A percentile compares a stretch with the other conserved stretches of the same genome.
These are phyloP conservation scores for Lasiodiplodia sp. DNA, from an alignment of 2,329 filamentous ascomycete species.

Conservation along the genomic window DNA sequence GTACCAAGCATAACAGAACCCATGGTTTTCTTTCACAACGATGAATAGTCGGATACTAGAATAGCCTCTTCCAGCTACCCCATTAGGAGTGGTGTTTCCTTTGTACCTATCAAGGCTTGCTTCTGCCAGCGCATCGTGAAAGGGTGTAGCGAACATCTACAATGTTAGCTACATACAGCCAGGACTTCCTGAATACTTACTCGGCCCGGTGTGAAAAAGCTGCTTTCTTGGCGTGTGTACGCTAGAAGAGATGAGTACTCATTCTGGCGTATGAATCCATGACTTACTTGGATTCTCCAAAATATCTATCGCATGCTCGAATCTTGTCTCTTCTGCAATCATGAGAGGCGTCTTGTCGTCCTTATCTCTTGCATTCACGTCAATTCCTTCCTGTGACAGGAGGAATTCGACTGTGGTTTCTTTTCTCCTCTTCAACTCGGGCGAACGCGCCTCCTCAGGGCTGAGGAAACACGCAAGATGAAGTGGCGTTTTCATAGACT, in stretches of 20 bases:
- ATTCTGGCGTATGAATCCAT: background rate
- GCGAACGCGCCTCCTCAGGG: too few species aligned
- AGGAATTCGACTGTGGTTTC: background rate
- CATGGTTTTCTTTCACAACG: slow-evolving; percentile 32
- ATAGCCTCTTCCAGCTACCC: slow-evolving; percentile 26
- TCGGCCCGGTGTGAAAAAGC: background rate
- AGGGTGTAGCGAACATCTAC: slow-evolving; percentile 5
- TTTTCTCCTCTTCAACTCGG: background rate
- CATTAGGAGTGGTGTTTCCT: too few species aligned
- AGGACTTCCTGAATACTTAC: background rate
- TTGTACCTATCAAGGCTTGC: too few species aligned
- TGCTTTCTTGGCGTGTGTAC: background rate
- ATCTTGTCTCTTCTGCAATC: background rate
- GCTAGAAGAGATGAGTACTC: background rate
- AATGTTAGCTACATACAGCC: background rate
- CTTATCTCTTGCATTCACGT: background rate
- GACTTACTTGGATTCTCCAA: background rate
- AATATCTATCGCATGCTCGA: background rate
- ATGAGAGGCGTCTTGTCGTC: background rate
- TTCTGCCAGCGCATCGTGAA: background rate
- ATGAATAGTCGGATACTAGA: slow-evolving; percentile 41
- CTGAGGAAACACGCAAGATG: background rate
- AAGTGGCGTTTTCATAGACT: background rate
- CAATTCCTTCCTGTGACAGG: background rate
- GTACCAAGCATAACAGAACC: slow-evolving; percentile 40